phyloP scores from a whole-genome alignment of 2,329 filamentous ascomycete species.

The Coniochaeta prunicola region DNA sequence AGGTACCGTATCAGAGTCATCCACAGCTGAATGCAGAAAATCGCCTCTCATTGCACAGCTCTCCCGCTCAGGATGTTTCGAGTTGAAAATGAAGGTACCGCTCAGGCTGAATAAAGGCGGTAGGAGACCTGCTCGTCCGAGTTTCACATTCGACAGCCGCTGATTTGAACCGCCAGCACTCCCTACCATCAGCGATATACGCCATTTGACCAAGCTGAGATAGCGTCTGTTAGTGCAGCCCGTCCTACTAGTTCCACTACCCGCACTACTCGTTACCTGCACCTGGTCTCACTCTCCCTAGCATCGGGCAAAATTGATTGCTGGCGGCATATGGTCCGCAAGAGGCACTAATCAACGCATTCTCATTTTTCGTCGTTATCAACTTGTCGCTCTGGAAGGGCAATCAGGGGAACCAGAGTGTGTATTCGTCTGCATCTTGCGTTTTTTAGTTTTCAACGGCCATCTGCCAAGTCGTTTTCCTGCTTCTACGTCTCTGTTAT shows the following conservation, averaged over 20 bases:
- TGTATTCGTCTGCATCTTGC: background rate
- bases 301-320: background rate
- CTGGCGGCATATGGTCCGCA: background rate
- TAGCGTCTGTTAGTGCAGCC: constrained; percentile 2
- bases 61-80: background rate
- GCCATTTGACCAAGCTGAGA: background rate
- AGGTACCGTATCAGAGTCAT: too few relatives aligned
- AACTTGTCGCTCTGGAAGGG: background rate
- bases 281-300: background rate
- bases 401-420: background rate
- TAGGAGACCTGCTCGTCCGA: background rate
- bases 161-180: background rate
- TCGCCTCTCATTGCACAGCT: background rate
- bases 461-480: background rate
- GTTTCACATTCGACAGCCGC: background rate
- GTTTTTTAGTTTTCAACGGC: background rate
- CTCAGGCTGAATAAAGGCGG: background rate
- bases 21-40: background rate
- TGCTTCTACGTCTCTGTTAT: background rate
- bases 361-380: background rate
- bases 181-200: background rate
- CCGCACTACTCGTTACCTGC: background rate
- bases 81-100: background rate
- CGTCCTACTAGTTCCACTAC: background rate
- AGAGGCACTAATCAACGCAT: background rate